phyloP scores from a whole-genome alignment of 495 filamentous ascomycete genomes.

The Alectoria sarmentosa region DNA sequence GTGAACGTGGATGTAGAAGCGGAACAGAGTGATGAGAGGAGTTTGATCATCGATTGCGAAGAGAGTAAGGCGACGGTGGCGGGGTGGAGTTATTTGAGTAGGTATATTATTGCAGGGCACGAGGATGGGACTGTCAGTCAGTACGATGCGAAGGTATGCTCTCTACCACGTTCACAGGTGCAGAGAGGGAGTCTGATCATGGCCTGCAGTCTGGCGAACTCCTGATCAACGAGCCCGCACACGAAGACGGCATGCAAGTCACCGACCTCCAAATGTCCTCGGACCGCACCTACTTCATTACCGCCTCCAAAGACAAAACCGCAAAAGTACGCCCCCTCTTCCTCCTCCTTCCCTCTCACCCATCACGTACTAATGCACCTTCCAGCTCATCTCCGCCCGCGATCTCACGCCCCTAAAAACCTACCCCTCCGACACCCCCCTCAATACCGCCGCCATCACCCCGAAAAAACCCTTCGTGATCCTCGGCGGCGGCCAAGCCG shows the following conservation, averaged over 20 bases:
- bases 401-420: constrained; percentile 90
- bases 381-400: constrained; percentile 66
- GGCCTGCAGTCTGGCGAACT: constrained; percentile 59
- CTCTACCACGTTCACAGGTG: neutral
- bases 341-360: neutral
- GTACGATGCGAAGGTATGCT: constrained; percentile 80
- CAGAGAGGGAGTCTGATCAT: neutral
- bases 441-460: constrained; percentile 90
- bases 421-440: constrained; percentile 86
- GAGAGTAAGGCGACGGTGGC: constrained; percentile 96
- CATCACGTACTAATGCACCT: constrained; percentile 15
- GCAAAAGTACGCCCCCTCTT: constrained; percentile 59
- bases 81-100: constrained; percentile 83
- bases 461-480: constrained; percentile 95
- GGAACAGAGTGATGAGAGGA: constrained; percentile 76
- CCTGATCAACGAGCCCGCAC: constrained; percentile 67
- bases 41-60: constrained; percentile 76
- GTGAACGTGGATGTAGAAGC: constrained; percentile 72
- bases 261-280: constrained; percentile 91
- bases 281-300: constrained; percentile 96
- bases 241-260: constrained; percentile 76
- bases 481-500: constrained; percentile 93
- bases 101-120: constrained; percentile 95
- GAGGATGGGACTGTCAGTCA: constrained; percentile 92
- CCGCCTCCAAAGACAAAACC: constrained; percentile 93